Conservation (phyloP, 2,329 filamentous ascomycete species). For the Monosporascus sp. region DNA sequence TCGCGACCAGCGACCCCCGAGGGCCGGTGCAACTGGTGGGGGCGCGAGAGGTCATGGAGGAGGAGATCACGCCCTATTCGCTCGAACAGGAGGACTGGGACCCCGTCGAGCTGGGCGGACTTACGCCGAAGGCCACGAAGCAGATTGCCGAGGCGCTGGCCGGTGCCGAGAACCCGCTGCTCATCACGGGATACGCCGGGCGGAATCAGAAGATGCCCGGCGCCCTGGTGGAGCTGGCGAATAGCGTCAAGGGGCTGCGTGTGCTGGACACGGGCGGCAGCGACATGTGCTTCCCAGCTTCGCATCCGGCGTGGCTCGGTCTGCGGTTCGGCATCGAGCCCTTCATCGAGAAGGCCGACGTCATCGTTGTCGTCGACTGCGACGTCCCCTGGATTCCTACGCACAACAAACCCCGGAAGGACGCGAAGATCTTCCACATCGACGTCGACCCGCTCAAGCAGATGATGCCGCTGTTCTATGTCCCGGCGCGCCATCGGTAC, state of each 20-base stretch:
- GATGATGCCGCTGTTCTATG: constrained; percentile 69
- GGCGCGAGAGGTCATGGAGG: constrained; percentile 78
- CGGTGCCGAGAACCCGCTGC: constrained; percentile 58
- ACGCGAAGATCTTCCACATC: constrained; percentile 56
- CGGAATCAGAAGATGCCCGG: constrained; percentile 59
- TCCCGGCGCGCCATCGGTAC: constrained; percentile 60
- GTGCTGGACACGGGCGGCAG: constrained; percentile 73
- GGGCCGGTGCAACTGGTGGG: constrained; percentile 78
- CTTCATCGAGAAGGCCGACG: constrained; percentile 69
- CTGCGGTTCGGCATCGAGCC: constrained; percentile 71
- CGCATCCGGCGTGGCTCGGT: constrained; percentile 64
- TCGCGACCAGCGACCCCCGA: constrained; percentile 69
- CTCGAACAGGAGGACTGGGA: constrained; percentile 68
- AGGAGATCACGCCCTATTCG: constrained; percentile 69
- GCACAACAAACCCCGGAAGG: constrained; percentile 49
- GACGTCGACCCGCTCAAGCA: constrained; percentile 64
- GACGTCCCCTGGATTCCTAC: constrained; percentile 95
- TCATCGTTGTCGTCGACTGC: constrained; percentile 80
- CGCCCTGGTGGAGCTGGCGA: constrained; percentile 61
- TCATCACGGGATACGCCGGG: constrained; percentile 68
- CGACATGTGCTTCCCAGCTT: constrained; percentile 75
- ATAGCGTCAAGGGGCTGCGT: constrained; percentile 61
- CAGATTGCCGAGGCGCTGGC: constrained; percentile 60
- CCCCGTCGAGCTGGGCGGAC: constrained; percentile 60
- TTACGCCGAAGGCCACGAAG: constrained; percentile 47